These are phyloP conservation scores for Pyrus hybrid DNA, from an alignment of 331 rosid genomes.

Conservation along the genomic window DNA sequence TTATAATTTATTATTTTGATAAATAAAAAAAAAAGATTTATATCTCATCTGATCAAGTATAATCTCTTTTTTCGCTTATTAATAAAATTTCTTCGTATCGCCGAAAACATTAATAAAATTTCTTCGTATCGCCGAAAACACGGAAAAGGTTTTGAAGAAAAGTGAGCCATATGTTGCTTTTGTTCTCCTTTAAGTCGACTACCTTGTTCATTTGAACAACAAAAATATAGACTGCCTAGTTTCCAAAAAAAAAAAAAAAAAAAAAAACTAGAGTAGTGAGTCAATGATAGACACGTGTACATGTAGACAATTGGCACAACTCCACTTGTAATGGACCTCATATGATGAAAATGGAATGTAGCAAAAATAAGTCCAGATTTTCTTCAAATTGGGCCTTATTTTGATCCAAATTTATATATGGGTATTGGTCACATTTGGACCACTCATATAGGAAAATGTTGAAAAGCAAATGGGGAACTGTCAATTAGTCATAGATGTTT, in stretches of 20 bases:
- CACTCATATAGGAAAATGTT: neutral
- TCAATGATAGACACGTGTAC: neutral
- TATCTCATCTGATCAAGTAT: too few species aligned
- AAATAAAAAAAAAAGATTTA: rapidly evolving
- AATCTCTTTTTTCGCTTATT: too few species aligned
- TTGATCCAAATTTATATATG: neutral
- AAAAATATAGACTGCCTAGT: too few species aligned
- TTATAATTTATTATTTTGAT: too few species aligned
- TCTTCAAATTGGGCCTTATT: neutral
- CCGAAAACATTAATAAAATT: too few species aligned
- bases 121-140: rapidly evolving
- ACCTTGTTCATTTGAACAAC: too few species aligned
- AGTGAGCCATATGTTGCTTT: too few species aligned
- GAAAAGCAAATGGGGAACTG: neutral
- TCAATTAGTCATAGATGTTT: neutral
- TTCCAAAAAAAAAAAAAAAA: too few species aligned
- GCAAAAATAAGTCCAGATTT: neutral
- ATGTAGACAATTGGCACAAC: neutral
- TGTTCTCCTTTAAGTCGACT: neutral
- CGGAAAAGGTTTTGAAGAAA: too few species aligned
- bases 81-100: too few species aligned
- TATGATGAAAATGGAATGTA: neutral
- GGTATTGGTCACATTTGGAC: neutral
- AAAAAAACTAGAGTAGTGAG: too few species aligned
- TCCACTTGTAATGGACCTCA: neutral